phyloP scores from a whole-genome alignment of 768 basidiomycete species.

The Mycena galopus region DNA sequence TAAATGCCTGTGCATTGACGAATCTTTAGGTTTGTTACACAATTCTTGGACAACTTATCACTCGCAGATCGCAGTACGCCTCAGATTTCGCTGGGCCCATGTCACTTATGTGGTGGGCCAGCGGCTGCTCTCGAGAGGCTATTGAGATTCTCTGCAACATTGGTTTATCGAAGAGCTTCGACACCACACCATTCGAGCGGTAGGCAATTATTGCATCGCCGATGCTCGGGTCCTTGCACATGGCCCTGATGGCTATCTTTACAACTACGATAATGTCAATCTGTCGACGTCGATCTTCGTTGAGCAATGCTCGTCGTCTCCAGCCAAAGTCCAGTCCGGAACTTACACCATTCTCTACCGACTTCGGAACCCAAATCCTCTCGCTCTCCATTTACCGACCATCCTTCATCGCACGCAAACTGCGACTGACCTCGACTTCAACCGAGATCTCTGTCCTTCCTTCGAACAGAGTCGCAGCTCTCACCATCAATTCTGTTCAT shows the following conservation, averaged over 20 bases:
- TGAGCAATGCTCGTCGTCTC: not conserved
- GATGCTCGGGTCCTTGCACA: not conserved
- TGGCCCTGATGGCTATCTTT: not conserved
- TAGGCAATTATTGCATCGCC: constrained; percentile 1
- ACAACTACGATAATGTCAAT: constrained; percentile 8
- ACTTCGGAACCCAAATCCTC: constrained; percentile 35
- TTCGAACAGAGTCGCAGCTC: not conserved
- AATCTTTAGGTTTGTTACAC: too few relatives aligned
- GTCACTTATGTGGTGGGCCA: not conserved
- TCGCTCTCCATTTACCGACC: not conserved
- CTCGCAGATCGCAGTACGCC: not conserved
- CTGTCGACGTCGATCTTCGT: not conserved
- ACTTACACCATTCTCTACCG: not conserved
- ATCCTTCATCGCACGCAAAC: too few relatives aligned
- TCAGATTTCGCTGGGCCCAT: not conserved
- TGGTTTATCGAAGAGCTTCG: constrained; percentile 2
- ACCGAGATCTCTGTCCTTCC: not conserved
- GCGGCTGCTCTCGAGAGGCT: not conserved
- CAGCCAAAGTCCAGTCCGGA: not conserved
- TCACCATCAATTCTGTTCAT: not conserved
- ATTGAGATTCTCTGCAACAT: not conserved
- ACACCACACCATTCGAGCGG: not conserved
- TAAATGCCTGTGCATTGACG: too few relatives aligned
- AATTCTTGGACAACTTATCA: too few relatives aligned
- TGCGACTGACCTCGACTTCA: not conserved